phyloP scores from a whole-genome alignment of 768 basidiomycete species.

The Termitomyces sp. region DNA sequence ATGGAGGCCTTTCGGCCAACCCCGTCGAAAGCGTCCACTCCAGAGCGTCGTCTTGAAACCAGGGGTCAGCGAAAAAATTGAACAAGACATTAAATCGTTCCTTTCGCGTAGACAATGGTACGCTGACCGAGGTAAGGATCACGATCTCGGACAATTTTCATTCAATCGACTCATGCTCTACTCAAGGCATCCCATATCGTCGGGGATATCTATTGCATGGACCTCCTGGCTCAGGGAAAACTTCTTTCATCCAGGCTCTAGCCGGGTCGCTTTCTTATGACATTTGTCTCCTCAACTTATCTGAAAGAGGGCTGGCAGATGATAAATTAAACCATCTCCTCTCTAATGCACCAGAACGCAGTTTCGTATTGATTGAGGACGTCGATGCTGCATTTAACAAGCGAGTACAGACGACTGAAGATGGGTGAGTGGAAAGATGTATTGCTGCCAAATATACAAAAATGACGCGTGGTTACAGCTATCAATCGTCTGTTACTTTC shows the following conservation, averaged over 20 bases:
- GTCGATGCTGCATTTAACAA: slow-evolving; percentile 97
- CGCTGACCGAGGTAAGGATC: slow-evolving; percentile 77
- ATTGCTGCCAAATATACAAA: neutral
- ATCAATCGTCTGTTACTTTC: slow-evolving; percentile 94
- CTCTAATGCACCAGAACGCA: slow-evolving; percentile 88
- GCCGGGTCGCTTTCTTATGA: slow-evolving; percentile 92
- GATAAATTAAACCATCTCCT: slow-evolving; percentile 94
- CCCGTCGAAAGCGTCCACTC: slow-evolving; percentile 79
- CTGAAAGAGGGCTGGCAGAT: slow-evolving; percentile 92
- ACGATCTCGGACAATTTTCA: neutral
- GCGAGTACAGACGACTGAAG: slow-evolving; percentile 83
- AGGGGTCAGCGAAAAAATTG: slow-evolving; percentile 82
- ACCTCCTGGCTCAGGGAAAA: slow-evolving; percentile 97
- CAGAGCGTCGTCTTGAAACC: slow-evolving; percentile 83
- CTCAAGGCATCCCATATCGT: slow-evolving; percentile 89
- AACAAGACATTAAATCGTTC: slow-evolving; percentile 76
- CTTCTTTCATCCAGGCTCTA: slow-evolving; percentile 96
- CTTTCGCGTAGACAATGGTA: slow-evolving; percentile 88
- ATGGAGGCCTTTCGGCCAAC: slow-evolving; percentile 94
- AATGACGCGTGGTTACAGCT: slow-evolving; percentile 37
- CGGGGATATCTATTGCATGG: slow-evolving; percentile 94
- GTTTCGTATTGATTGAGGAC: slow-evolving; percentile 95
- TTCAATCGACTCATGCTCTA: slow-evolving; percentile 3
- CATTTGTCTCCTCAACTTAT: slow-evolving; percentile 92
- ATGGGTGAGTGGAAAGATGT: slow-evolving; percentile 61